Conservation (phyloP, 2,329 filamentous ascomycete genomes). For the Fusarium zealandicum region DNA sequence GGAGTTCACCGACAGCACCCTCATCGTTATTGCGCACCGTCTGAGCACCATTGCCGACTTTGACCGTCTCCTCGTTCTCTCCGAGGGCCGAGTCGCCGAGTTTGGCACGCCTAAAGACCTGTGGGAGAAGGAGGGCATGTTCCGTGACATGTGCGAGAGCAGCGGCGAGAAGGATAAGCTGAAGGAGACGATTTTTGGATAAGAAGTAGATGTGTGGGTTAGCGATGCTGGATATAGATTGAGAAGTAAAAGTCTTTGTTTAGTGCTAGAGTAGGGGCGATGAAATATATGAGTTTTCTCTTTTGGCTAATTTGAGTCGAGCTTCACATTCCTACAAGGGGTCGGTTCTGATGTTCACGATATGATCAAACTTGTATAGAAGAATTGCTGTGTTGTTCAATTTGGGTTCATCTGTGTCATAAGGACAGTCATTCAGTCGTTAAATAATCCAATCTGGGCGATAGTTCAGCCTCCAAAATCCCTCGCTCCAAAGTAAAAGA, state of each 20-base stretch:
- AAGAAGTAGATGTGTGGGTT: too few relatives aligned
- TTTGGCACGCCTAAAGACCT: conserved; percentile 70
- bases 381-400: too few relatives aligned
- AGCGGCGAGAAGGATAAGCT: conserved; percentile 66
- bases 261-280: neutral
- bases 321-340: neutral
- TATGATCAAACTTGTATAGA: too few relatives aligned
- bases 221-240: neutral
- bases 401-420: too few relatives aligned
- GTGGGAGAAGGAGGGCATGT: conserved; percentile 63
- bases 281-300: neutral
- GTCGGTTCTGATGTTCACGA: too few relatives aligned
- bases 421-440: too few relatives aligned
- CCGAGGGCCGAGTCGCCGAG: conserved; percentile 71
- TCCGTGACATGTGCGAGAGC: conserved; percentile 69
- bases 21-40: conserved; percentile 78
- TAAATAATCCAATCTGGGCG: too few relatives aligned
- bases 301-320: neutral
- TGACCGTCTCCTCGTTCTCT: conserved; percentile 75
- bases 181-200: conserved; percentile 52
- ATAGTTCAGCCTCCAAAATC: too few relatives aligned
- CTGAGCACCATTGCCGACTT: conserved; percentile 81
- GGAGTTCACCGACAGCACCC: conserved; percentile 72
- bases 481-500: too few relatives aligned
- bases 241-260: neutral